A percentile compares a stretch with the other conserved stretches of the same genome.
Conservation (phyloP, 139 green algal genomes). For the Pycnococcus provasolii region DNA sequence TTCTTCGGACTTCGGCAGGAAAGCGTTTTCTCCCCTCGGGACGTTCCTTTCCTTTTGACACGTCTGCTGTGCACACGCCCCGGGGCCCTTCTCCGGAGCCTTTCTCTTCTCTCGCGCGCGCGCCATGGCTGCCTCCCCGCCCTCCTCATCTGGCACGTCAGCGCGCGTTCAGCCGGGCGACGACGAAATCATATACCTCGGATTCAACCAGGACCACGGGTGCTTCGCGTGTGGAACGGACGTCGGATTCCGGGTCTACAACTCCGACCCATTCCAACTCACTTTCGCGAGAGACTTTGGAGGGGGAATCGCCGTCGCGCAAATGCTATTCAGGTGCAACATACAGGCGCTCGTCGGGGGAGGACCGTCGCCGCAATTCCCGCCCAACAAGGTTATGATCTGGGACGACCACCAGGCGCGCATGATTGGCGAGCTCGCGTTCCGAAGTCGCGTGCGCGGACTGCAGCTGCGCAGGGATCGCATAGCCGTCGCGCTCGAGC, state of each 20-base stretch:
- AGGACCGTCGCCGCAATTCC: constrained; percentile 59
- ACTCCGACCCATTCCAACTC: constrained; percentile 81
- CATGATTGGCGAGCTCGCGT: constrained; percentile 88
- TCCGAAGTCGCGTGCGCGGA: constrained; percentile 64
- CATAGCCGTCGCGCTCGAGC: constrained; percentile 87
- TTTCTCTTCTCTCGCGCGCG: too few relatives aligned
- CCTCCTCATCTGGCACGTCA: too few relatives aligned
- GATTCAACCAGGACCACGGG: constrained; percentile 71
- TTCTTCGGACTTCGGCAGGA: too few relatives aligned
- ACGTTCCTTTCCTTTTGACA: too few relatives aligned
- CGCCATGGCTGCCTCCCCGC: too few relatives aligned
- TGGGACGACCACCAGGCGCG: constrained; percentile 90
- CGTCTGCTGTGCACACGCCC: too few relatives aligned
- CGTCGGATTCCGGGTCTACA: constrained; percentile 79
- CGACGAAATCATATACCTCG: constrained; percentile 25
- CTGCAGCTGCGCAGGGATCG: constrained; percentile 77
- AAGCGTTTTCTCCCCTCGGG: too few relatives aligned
- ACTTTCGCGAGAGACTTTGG: constrained; percentile 39
- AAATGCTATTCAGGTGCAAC: constrained; percentile 96
- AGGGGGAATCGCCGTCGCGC: constrained; percentile 63
- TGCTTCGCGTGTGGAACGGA: constrained; percentile 75
- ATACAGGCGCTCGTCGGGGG: constrained; percentile 89
- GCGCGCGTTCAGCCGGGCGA: too few relatives aligned
- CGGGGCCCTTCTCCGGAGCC: too few relatives aligned
- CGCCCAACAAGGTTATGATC: constrained; percentile 91